Base-by-base conservation (phyloP, 2,329 filamentous ascomycete genomes). In the Pestalotiopsis fici region DNA sequence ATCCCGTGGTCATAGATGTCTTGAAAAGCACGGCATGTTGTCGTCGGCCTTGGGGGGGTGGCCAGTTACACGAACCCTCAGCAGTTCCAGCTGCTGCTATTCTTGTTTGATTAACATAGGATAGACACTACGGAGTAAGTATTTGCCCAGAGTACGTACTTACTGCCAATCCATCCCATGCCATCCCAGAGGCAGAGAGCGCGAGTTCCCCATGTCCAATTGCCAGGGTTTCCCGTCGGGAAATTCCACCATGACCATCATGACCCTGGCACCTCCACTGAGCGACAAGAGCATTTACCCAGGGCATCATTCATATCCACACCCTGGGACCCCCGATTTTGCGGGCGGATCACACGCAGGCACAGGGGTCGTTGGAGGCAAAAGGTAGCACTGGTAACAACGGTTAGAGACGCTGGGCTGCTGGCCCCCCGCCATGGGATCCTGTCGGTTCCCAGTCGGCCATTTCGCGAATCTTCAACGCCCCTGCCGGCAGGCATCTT, bases 321-420 rank as follows among this genome's bases (percentile, higher is more conserved):
- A 60, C 57, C 31, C 27, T 60, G 27, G 57, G 31, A 35, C 31
- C 57, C 57, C 57, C 28, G 31, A 60, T 60, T 60, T n/a, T 37
- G 57, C 57, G 57, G 57, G 57, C 57, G n/a, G 57, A 60, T 60
- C 57, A 60, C 57, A 60, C 28, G 28, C 57, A 60, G 57, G 57
- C 57, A 60, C 57, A 60, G 28, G 57, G 57, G 27, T 59, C 57
- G 31, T 27, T 7, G 11, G 7, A 60, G 15, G 57, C 11, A 21
- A 9, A 60, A 39, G 9, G 23, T 12, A 35, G 25, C 57, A 21
- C 31, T 35, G 31, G 31, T 35, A 35, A 35, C 31, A 35, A 35
- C 31, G 31, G 31, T 35, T 35, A 6, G 11, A 35, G 31, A 35
- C 31, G 31, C 31, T 35, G 31, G 31, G 31, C 31, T 11, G 31